These are phyloP conservation scores for Saccharomyces pastorianus DNA, from an alignment of 1,139 yeast genomes.

Conservation along the genomic window DNA sequence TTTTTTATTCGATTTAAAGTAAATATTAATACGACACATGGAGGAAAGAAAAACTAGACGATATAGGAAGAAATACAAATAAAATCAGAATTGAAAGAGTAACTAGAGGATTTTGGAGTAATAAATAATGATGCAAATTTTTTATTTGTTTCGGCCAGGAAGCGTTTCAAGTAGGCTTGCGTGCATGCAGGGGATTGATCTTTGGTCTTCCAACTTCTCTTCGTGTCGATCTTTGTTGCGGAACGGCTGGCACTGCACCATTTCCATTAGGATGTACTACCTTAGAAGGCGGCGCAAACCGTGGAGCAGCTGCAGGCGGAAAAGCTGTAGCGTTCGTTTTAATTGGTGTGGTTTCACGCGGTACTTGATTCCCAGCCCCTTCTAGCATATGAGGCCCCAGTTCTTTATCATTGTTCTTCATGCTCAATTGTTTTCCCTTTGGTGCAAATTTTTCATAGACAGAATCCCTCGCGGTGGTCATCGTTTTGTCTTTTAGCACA, in stretches of 20 bases:
- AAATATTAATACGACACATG: not conserved
- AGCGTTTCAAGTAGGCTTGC: constrained; percentile 8
- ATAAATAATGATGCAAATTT: not conserved
- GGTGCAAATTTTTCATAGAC: constrained; percentile 29
- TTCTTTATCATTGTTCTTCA: constrained; percentile 1
- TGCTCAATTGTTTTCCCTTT: constrained; percentile 24
- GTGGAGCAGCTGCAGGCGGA: constrained; percentile 2
- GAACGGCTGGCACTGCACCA: constrained; percentile 1
- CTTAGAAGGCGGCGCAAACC: constrained; percentile 23
- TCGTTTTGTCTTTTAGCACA: constrained; percentile 22
- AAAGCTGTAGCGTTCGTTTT: not conserved
- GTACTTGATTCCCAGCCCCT: not conserved
- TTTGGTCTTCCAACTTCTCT: constrained; percentile 31
- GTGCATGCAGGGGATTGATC: constrained; percentile 14
- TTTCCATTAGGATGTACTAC: constrained; percentile 23
- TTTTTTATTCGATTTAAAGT: not conserved
- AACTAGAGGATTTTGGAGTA: not conserved
- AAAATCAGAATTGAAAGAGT: not conserved
- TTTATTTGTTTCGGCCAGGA: not conserved
- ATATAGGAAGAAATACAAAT: not conserved
- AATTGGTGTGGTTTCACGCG: not conserved
- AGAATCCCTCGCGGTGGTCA: constrained; percentile 17
- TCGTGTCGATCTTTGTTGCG: constrained; percentile 9
- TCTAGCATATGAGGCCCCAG: not conserved
- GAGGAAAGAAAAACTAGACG: not conserved